These are phyloP conservation scores for Irpex sp. DNA, from an alignment of 1,284 basidiomycete genomes.

Conservation along the genomic window DNA sequence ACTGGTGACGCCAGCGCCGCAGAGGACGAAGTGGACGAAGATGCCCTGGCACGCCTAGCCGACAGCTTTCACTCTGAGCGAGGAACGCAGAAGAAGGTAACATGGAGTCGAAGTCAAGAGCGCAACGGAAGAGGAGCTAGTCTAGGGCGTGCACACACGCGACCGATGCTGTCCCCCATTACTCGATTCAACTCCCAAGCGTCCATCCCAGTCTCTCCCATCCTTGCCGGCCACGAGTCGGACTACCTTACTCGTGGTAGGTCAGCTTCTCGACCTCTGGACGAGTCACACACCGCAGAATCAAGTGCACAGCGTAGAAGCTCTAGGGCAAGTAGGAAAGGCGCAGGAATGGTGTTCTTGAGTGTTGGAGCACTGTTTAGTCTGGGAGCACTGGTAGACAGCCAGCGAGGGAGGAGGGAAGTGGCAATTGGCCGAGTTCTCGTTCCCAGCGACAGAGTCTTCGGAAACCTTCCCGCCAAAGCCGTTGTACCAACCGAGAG, in stretches of 20 bases:
- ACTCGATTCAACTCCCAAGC: constrained; percentile 27
- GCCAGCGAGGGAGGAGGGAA: constrained; percentile 19
- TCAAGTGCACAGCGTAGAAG: constrained; percentile 26
- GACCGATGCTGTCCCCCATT: constrained; percentile 18
- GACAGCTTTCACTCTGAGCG: constrained; percentile 73
- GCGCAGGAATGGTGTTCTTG: constrained; percentile 71
- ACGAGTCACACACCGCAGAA: constrained; percentile 11
- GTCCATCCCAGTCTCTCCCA: constrained; percentile 26
- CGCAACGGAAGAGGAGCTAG: constrained; percentile 41
- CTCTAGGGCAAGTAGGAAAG: constrained; percentile 59
- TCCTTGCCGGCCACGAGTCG: constrained; percentile 18
- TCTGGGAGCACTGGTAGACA: constrained; percentile 45
- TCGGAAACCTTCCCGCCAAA: constrained; percentile 4
- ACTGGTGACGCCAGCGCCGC: constrained; percentile 30
- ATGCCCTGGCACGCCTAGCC: constrained; percentile 48
- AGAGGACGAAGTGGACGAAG: constrained; percentile 48
- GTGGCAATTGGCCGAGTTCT: constrained; percentile 31
- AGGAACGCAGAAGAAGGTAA: constrained; percentile 49
- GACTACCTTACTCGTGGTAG: constrained; percentile 40
- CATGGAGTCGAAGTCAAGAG: constrained; percentile 56
- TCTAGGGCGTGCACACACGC: constrained; percentile 31
- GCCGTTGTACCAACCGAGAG: not conserved
- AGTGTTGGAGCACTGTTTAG: constrained; percentile 68
- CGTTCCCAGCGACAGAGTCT: constrained; percentile 13
- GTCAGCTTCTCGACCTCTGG: constrained; percentile 33